Evolutionary conservation across 345 rosid species (phyloP).

Genomic region (Lepidium africanum): DNA sequence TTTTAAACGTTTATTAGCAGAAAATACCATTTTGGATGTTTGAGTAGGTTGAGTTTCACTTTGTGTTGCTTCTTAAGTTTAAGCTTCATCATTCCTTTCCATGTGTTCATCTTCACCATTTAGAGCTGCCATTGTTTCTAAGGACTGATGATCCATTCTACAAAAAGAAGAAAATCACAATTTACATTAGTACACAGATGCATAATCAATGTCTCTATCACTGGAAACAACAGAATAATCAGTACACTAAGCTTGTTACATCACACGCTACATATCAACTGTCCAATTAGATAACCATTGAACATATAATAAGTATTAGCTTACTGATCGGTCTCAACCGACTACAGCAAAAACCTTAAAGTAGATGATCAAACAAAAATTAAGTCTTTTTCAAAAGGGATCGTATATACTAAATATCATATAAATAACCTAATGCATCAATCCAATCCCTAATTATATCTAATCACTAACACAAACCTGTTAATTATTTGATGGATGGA

Average conservation of each 20-base stretch:
- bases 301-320: background rate
- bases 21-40: no score
- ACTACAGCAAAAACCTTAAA: background rate
- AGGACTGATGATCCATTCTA: no score
- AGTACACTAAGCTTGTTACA: background rate
- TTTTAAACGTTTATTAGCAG: no score
- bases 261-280: background rate
- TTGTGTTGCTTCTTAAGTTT: no score
- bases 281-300: background rate
- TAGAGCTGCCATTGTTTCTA: no score
- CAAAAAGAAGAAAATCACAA: no score
- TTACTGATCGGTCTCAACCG: background rate
- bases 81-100: no score
- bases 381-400: background rate
- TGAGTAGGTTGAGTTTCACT: no score
- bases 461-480: constrained; percentile 10
- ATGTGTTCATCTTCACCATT: no score
- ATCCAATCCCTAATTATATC: background rate
- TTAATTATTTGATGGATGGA: no score
- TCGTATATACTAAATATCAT: background rate
- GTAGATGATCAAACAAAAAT: no score
- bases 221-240: constrained; percentile 36
- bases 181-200: no score
- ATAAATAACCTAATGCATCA: background rate
- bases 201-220: constrained; percentile 72